A percentile compares a stretch with the other conserved stretches of the same genome.
phyloP scores from a whole-genome alignment of 768 basidiomycete species.

The Dioszegia aurantiaca region DNA sequence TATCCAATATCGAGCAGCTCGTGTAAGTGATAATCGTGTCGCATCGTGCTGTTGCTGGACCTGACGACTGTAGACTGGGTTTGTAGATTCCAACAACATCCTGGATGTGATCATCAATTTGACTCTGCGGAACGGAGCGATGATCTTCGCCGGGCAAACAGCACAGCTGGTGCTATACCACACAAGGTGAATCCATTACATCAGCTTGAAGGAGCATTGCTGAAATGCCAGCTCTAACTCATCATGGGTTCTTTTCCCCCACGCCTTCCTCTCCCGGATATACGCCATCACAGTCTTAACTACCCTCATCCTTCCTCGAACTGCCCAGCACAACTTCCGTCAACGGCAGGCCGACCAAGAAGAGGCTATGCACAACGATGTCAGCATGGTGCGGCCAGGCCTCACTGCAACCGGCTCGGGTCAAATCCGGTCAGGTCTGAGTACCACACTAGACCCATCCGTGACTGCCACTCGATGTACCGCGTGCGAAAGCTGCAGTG shows the following conservation, averaged over 20 bases:
- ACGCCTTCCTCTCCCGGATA: constrained; percentile 10
- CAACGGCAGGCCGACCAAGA: constrained; percentile 5
- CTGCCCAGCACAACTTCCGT: constrained; percentile 6
- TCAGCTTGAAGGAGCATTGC: background rate
- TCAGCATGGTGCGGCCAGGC: too few relatives aligned
- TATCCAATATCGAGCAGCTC: constrained; percentile 5
- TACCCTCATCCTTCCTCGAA: constrained; percentile 10
- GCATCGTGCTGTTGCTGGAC: background rate
- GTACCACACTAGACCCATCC: background rate
- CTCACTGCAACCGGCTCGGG: background rate
- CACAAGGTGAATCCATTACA: background rate
- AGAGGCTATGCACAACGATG: background rate
- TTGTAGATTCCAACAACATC: constrained; percentile 16
- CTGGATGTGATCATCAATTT: constrained; percentile 13
- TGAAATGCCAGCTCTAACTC: background rate
- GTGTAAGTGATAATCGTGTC: background rate
- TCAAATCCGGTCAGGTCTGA: background rate
- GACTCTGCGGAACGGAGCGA: constrained; percentile 4
- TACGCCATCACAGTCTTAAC: constrained; percentile 19
- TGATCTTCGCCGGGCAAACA: background rate
- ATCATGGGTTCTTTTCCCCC: constrained; percentile 8
- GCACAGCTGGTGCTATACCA: constrained; percentile 1
- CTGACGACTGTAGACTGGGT: constrained; percentile 23
- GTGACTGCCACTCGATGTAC: background rate
- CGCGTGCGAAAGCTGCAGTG: background rate